phyloP scores from a whole-genome alignment of 1,284 basidiomycete species.

The Stereum hirsutum region DNA sequence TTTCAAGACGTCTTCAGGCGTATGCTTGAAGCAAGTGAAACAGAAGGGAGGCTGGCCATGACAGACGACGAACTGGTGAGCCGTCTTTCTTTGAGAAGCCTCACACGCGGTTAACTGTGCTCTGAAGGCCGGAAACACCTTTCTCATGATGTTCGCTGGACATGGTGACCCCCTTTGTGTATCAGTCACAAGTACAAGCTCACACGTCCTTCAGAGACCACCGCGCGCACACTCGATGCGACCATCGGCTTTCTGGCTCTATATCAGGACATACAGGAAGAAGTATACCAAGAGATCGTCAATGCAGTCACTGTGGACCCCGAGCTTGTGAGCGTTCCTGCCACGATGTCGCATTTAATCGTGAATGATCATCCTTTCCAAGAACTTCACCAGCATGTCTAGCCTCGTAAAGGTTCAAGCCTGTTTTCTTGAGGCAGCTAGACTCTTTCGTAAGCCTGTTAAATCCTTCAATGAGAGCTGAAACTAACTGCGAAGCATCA shows the following conservation, averaged over 20 bases:
- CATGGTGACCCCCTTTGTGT: neutral
- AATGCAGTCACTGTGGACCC: neutral
- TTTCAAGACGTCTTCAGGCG: neutral
- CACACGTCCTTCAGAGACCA: neutral
- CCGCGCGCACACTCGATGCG: neutral
- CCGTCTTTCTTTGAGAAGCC: too few relatives aligned
- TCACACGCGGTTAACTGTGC: too few relatives aligned
- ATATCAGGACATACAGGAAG: neutral
- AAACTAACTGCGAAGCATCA: neutral
- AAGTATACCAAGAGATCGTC: neutral
- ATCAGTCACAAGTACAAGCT: neutral
- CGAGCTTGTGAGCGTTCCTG: neutral
- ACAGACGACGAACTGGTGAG: neutral
- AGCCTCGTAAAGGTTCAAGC: neutral
- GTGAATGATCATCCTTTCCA: neutral
- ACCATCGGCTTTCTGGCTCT: neutral
- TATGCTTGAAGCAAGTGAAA: neutral
- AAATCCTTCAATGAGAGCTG: neutral
- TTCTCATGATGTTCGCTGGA: neutral
- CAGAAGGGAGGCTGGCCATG: neutral
- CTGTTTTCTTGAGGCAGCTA: neutral
- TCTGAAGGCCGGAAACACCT: too few relatives aligned
- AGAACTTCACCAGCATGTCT: neutral
- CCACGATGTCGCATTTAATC: neutral
- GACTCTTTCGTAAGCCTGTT: neutral